phyloP scores from a whole-genome alignment of 2,329 filamentous ascomycete species.

The Fusarium pseudoanthophilum region DNA sequence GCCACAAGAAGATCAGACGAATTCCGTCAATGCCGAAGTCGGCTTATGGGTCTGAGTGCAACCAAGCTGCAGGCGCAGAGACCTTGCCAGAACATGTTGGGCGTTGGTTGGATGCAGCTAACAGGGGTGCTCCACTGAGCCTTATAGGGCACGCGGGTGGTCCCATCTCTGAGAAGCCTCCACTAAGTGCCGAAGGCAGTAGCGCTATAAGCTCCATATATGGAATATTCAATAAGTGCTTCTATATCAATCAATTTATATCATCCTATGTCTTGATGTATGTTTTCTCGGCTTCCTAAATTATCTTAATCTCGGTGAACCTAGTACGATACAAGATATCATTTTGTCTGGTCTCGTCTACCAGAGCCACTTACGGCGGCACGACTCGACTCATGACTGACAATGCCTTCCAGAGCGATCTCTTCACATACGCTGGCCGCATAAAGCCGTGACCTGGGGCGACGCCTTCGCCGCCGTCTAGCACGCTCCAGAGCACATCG shows the following conservation, averaged over 20 bases:
- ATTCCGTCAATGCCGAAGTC: background rate
- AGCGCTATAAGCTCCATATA: no score
- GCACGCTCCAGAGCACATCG: background rate
- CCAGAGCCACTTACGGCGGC: background rate
- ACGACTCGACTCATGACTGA: background rate
- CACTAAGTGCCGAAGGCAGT: no score
- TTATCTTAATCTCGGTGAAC: no score
- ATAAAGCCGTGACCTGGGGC: background rate
- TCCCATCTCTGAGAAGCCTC: no score
- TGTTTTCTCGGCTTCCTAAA: no score
- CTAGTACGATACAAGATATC: no score
- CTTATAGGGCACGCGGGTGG: background rate
- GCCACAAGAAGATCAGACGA: background rate
- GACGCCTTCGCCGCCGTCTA: rapidly evolving
- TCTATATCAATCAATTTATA: no score
- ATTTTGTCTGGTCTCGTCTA: no score
- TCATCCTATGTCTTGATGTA: no score
- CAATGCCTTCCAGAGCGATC: background rate
- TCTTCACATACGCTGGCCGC: background rate
- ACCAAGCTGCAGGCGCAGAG: background rate
- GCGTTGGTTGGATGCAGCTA: background rate
- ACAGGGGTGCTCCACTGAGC: background rate
- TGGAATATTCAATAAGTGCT: no score
- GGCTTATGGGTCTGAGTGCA: background rate
- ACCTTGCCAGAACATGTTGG: rapidly evolving